A percentile compares a stretch with the other conserved stretches of the same genome.
phyloP scores from a whole-genome alignment of 345 rosid species.

The Erysimum cheiranthoides region DNA sequence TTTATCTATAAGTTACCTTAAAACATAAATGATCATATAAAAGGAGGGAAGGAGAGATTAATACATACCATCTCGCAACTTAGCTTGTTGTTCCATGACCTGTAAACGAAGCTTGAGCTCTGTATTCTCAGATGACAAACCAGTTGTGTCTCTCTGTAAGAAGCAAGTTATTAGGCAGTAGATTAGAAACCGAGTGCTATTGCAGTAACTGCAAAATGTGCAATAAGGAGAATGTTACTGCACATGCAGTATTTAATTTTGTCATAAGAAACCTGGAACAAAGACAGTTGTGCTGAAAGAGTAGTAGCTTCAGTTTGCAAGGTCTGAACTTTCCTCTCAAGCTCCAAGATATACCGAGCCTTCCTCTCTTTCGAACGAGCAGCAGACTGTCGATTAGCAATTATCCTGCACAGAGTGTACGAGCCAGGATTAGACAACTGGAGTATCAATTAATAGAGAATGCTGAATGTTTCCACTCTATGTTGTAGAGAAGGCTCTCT shows the following conservation, averaged over 20 bases:
- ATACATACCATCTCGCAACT: slow-evolving; percentile 76
- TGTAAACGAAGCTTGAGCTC: slow-evolving; percentile 93
- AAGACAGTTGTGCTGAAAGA: slow-evolving; percentile 81
- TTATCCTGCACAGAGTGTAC: slow-evolving; percentile 55
- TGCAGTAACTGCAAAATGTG: not conserved
- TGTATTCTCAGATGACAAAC: slow-evolving; percentile 78
- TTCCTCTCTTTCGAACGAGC: slow-evolving; percentile 94
- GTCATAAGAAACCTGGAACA: slow-evolving; percentile 69
- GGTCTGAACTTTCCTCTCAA: slow-evolving; percentile 85
- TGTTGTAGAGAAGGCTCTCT: not conserved
- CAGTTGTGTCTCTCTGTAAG: slow-evolving; percentile 82
- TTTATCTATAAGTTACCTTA: slow-evolving; percentile 3
- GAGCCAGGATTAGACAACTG: not conserved
- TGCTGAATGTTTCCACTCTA: not conserved
- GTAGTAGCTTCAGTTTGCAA: slow-evolving; percentile 95
- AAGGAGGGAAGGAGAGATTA: not conserved
- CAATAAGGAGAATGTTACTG: slow-evolving; percentile 6
- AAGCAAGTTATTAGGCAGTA: slow-evolving; percentile 33
- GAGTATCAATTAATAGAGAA: not conserved
- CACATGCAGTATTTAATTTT: slow-evolving; percentile 3
- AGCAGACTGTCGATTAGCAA: slow-evolving; percentile 94
- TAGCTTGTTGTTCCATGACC: slow-evolving; percentile 92
- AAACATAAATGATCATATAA: slow-evolving; percentile 15
- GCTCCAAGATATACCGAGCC: slow-evolving; percentile 76
- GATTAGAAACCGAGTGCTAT: slow-evolving; percentile 19